Conservation (phyloP, 2,329 filamentous ascomycete genomes). For the Fusarium circinatum region DNA sequence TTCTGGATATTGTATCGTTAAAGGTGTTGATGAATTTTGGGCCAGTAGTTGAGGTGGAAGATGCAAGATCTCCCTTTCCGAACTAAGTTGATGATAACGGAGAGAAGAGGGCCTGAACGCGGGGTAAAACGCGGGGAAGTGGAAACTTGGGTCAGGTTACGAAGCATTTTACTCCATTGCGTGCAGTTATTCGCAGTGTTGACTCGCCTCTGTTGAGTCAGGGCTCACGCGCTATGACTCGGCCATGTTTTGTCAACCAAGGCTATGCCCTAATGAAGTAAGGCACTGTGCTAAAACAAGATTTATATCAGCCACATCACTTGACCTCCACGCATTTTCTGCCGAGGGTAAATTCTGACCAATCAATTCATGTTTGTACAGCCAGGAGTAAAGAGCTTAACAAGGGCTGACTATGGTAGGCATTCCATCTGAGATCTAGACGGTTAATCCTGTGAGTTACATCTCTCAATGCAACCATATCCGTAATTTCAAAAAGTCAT, state of each 20-base stretch:
- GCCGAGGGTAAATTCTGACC: not conserved
- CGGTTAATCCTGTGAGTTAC: not conserved
- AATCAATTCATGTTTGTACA: not conserved
- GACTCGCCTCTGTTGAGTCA: not conserved
- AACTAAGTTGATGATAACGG: not conserved
- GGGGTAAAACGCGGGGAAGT: not conserved
- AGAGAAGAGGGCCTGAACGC: not conserved
- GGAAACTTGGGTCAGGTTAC: not conserved
- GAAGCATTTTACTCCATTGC: not conserved
- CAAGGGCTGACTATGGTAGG: no score
- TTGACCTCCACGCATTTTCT: not conserved
- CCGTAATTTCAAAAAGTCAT: not conserved
- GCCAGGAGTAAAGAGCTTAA: not conserved
- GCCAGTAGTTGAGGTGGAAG: not conserved
- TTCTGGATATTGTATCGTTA: rapidly evolving
- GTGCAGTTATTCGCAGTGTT: not conserved
- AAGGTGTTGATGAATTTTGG: not conserved
- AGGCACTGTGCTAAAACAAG: not conserved
- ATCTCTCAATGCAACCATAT: not conserved
- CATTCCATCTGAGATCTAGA: not conserved
- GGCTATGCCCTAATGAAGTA: not conserved
- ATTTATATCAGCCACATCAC: not conserved
- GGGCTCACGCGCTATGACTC: not conserved
- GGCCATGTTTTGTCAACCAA: not conserved
- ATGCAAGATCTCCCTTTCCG: not conserved